phyloP scores from a whole-genome alignment of 2,329 filamentous ascomycete species.

The Epichloe typhina region DNA sequence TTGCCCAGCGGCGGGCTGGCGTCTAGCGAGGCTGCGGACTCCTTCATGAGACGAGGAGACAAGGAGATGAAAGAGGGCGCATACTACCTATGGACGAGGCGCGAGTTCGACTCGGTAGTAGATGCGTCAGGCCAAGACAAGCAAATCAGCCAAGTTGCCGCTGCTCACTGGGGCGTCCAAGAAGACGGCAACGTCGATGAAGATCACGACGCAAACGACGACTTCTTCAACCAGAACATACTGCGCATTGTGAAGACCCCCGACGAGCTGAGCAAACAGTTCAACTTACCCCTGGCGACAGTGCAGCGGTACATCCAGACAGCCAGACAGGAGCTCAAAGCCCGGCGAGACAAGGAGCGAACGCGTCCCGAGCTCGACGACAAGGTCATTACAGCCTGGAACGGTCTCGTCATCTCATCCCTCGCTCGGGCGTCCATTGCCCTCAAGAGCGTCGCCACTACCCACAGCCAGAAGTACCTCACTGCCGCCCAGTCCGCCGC shows the following conservation, averaged over 20 bases:
- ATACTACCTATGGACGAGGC: conserved; percentile 86
- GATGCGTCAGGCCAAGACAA: conserved; percentile 21
- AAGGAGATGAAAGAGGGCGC: conserved; percentile 79
- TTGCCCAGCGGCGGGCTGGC: conserved; percentile 63
- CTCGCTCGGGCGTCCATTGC: conserved; percentile 63
- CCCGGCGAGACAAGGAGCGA: conserved; percentile 60
- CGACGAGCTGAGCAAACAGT: conserved; percentile 58
- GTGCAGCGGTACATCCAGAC: conserved; percentile 53
- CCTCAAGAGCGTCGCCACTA: conserved; percentile 45
- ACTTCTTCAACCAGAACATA: conserved; percentile 90
- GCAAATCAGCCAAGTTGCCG: conserved; percentile 58
- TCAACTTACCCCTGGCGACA: conserved; percentile 57
- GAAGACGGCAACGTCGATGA: conserved; percentile 76
- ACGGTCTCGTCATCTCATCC: conserved; percentile 74
- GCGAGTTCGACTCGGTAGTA: conserved; percentile 70
- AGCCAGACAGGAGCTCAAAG: conserved; percentile 54
- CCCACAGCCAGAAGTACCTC: conserved; percentile 47
- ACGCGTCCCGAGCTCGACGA: conserved; percentile 69
- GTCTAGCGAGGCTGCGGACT: conserved; percentile 85
- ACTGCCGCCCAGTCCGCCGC: conserved; percentile 54
- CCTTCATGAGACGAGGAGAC: conserved; percentile 59
- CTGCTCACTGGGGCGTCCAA: conserved; percentile 72
- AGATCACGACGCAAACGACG: conserved; percentile 77
- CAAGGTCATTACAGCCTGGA: conserved; percentile 79
- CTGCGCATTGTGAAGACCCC: conserved; percentile 57